Evolutionary conservation across 2,329 filamentous ascomycete genomes (phyloP).

Genomic region (Neopestalotiopsis sp.): DNA sequence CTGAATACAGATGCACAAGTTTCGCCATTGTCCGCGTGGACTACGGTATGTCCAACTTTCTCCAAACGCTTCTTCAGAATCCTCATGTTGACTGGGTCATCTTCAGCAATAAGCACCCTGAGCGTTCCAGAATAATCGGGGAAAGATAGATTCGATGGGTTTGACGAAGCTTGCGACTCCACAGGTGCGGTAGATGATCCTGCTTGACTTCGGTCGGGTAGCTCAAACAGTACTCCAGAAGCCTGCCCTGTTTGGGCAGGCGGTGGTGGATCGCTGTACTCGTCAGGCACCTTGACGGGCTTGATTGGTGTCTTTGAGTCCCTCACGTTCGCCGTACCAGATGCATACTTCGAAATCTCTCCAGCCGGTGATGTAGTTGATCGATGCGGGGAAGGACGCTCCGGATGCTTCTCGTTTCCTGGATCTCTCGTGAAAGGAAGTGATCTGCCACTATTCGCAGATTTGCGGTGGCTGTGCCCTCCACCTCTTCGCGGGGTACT

Average conservation of each 20-base stretch:
- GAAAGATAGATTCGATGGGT: neutral
- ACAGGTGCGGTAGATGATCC: neutral
- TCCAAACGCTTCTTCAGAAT: slow-evolving; percentile 82
- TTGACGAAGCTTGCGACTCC: neutral
- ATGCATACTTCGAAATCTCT: slow-evolving; percentile 32
- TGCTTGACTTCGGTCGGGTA: slow-evolving; percentile 29
- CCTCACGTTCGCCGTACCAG: slow-evolving; percentile 44
- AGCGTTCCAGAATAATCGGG: slow-evolving; percentile 43
- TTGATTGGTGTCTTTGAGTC: slow-evolving; percentile 53
- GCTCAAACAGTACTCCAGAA: slow-evolving; percentile 47
- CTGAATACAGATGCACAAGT: slow-evolving; percentile 78
- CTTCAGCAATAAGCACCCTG: slow-evolving; percentile 80
- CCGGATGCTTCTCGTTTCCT: neutral
- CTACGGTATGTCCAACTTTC: slow-evolving; percentile 74
- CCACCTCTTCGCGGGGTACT: slow-evolving; percentile 24
- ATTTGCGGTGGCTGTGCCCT: slow-evolving; percentile 22
- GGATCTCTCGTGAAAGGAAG: slow-evolving; percentile 15
- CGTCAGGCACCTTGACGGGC: slow-evolving; percentile 55
- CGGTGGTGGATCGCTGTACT: slow-evolving; percentile 45
- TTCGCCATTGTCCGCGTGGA: slow-evolving; percentile 80
- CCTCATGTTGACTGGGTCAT: slow-evolving; percentile 86
- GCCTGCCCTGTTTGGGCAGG: slow-evolving; percentile 33
- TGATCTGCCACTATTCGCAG: slow-evolving; percentile 23
- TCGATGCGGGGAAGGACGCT: slow-evolving; percentile 6
- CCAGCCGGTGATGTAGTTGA: slow-evolving; percentile 9